Percentiles rank a stretch among this genome's conserved stretches.
Evolutionary conservation across 257 asterid species (phyloP).

Genomic region (Penstemon eatonii): DNA sequence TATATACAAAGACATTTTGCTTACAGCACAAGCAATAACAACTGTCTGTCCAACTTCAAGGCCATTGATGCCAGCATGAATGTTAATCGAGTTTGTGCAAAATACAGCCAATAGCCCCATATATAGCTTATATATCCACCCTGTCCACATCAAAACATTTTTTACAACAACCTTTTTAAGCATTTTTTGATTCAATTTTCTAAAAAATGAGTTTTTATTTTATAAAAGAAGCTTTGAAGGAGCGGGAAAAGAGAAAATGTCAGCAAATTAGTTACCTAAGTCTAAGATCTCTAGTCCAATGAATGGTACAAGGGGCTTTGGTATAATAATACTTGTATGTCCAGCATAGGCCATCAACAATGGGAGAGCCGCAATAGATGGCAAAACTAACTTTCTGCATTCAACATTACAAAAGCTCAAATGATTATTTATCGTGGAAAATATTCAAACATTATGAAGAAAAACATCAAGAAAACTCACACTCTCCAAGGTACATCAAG

Average conservation of each 20-base stretch:
- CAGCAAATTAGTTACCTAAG: conserved; percentile 48
- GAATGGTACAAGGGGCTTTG: conserved; percentile 78
- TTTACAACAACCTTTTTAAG: no score
- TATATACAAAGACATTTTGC: conserved; percentile 18
- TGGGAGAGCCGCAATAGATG: conserved; percentile 92
- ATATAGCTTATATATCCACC: conserved; percentile 88
- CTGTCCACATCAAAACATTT: conserved; percentile 34
- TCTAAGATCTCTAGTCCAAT: conserved; percentile 66
- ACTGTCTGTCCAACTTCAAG: conserved; percentile 98
- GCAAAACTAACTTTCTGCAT: conserved; percentile 77
- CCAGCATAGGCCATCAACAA: conserved; percentile 96
- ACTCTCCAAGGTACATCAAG: conserved; percentile 99
- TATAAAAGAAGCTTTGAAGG: not conserved
- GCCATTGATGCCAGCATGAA: conserved; percentile 94
- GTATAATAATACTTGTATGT: conserved; percentile 80
- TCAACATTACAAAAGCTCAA: conserved; percentile 36
- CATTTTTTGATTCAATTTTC: no score
- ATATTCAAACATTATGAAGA: conserved; percentile 2
- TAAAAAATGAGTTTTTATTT: not conserved
- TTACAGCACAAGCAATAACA: conserved; percentile 87
- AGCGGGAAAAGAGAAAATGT: not conserved
- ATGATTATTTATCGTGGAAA: conserved; percentile 27
- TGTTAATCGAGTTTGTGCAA: conserved; percentile 93
- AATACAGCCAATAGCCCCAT: conserved; percentile 92
- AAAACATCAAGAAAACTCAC: conserved; percentile 50